Conservation (phyloP, 352 stramenopile genomes). For the Paralagenidium karlingii region DNA sequence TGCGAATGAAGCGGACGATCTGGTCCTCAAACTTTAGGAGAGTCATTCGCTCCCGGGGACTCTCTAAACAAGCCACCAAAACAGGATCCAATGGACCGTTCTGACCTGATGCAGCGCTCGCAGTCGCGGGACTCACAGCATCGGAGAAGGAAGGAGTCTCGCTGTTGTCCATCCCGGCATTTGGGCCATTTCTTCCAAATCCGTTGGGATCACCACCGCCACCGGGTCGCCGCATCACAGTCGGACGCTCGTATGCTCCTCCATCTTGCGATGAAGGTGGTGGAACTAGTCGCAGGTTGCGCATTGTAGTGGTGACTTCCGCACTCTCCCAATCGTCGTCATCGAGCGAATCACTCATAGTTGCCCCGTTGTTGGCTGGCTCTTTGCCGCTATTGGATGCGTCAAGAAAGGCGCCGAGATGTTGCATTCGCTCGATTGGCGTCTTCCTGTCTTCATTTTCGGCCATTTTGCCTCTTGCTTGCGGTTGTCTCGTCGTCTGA, state of each 20-base stretch:
- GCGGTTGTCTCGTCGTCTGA: too few species aligned
- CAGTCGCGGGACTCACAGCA: slow-evolving; percentile 40
- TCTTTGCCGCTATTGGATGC: too few species aligned
- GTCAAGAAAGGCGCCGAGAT: too few species aligned
- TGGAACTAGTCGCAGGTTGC: slow-evolving; percentile 1
- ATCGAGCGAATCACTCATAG: too few species aligned
- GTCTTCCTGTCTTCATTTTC: too few species aligned
- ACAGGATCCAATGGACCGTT: slow-evolving; percentile 60
- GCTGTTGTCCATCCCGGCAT: too few species aligned
- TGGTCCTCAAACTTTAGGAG: slow-evolving; percentile 81
- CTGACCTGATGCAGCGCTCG: slow-evolving; percentile 22
- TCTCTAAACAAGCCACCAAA: slow-evolving; percentile 65
- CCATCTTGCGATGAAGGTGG: slow-evolving; percentile 22
- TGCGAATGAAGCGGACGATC: slow-evolving; percentile 71
- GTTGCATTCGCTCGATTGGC: too few species aligned
- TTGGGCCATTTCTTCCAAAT: slow-evolving; percentile 12
- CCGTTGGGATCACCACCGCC: slow-evolving; percentile 2
- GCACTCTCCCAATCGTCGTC: slow-evolving; percentile 31
- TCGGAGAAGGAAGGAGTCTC: too few species aligned
- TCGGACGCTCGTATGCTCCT: slow-evolving; percentile 23
- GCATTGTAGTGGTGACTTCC: not conserved
- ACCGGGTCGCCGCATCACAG: slow-evolving; percentile 7
- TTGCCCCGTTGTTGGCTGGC: too few species aligned
- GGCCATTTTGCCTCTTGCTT: too few species aligned
- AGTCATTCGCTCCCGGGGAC: slow-evolving; percentile 62